phyloP scores from a whole-genome alignment of 805 yeast species.

The Wickerhamiella sorbophila region DNA sequence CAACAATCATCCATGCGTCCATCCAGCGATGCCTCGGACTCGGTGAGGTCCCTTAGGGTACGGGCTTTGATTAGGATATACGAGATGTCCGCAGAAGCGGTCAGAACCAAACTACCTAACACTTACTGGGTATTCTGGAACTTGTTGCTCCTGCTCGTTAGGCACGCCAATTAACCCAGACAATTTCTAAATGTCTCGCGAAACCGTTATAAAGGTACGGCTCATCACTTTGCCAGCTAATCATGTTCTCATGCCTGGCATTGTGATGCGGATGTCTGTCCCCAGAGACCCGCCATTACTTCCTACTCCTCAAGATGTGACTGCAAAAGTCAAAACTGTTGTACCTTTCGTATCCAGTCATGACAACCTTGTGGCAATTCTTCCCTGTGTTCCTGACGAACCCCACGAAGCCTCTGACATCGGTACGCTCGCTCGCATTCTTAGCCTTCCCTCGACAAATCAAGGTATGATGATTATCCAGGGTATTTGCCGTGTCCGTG shows the following conservation, averaged over 20 bases:
- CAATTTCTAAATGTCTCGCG: neutral
- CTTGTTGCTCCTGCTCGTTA: no score
- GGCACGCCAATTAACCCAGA: no score
- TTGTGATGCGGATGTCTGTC: conserved; percentile 7
- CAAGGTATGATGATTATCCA: conserved; percentile 3
- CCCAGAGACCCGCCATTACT: neutral
- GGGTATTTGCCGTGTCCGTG: conserved; percentile 12
- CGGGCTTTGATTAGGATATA: no score
- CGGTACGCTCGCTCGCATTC: conserved; percentile 17
- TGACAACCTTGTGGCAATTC: conserved; percentile 7
- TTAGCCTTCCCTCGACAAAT: neutral
- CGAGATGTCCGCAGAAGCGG: no score
- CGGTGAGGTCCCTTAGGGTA: no score
- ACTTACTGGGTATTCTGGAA: no score
- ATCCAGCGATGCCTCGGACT: no score
- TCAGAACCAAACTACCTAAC: no score
- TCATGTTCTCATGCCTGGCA: conserved; percentile 9
- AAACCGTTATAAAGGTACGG: neutral
- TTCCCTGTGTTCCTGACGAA: conserved; percentile 3
- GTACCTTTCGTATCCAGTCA: neutral
- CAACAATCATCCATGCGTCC: no score
- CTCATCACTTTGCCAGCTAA: conserved; percentile 5
- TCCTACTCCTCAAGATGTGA: neutral
- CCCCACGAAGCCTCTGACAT: conserved; percentile 3
- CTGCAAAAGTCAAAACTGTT: neutral